Base-by-base conservation (phyloP, 371 early-diverging fungal genomes). In the Sporodiniella umbellata region DNA sequence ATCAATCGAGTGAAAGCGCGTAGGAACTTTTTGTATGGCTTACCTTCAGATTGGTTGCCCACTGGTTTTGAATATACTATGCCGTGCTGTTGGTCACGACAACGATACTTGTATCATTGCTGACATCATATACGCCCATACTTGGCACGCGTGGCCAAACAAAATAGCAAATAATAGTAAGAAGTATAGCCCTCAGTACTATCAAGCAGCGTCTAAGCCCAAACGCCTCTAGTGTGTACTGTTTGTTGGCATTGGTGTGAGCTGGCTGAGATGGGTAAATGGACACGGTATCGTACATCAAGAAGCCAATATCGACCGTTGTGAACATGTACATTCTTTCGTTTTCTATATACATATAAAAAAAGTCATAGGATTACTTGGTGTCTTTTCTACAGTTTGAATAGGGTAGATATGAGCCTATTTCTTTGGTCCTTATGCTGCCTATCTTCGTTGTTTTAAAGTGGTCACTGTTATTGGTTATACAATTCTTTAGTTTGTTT, bases 351-450 rank as follows among this genome's bases (percentile, higher is more conserved):
- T 74, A n/a, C n/a, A 70, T 35, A 70, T 62, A 4, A 70, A 60
- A 28, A 59, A 60, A 6, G 54, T 51, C 7, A 45, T n/a, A 58
- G 19, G 54, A 53, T 39, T 60, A 45, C 17, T 35, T 44, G 8
- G 66, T 66, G 38, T 74, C 68, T 43, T 62, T 53, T 37, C 33
- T 42, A 37, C 70, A 71, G 40, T 70, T 66, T 23, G 71, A 74
- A 38, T 74, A 74, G 6, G 75, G 75, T 23, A 74, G 45, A 54
- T 74, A 74, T 1, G 75, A 70, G 44, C 70, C 70, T 43, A 68
- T 60, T 57, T 69, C 47, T 0, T 60, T 26, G 31, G 38, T 31
- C 26, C 40, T 39, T 49, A 26, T 42, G 30, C 30, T 28, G 30
- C 4, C 10, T 4, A 28, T 7, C 10, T 28, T 28, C 30, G 50